Evolutionary conservation across 2,329 filamentous ascomycete species (phyloP), one percentile per base, ranked within the genome.

Genomic region (Epichloe glyceriae): DNA sequence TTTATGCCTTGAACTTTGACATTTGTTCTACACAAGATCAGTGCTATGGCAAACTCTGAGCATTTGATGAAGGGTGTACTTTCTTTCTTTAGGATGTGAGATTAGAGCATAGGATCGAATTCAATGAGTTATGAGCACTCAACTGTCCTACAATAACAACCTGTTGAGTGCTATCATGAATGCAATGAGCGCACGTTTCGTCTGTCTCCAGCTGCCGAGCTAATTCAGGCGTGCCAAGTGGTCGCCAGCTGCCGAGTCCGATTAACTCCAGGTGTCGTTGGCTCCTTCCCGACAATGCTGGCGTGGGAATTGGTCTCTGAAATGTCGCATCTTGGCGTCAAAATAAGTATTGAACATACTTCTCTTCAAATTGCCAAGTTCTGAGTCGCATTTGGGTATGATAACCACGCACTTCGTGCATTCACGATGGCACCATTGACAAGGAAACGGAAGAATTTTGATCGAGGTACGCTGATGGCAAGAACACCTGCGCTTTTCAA

Each of bases 351-450:
- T n/a, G 6, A 19, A 17, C 30, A 26, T 12, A 17, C 12, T 12
- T 14, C 2, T 37, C 20, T 5, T 3, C n/a, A 20, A 35, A 17
- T n/a, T 37, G 30, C 10, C 30, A 10, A 46, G 2, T 33, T 38
- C 8, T 8, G 35, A 14, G 6, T 12, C 4, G 19, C 17, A 35
- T 33, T 39, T 10, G 11, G 17, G 39, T 12, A 22, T 20, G 2
- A 41, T 3, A 22, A 3, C 20, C 26, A 41, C 8, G 17, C 40
- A 17, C 6, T 43, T 34, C 35, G n/a, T 10, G 7, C 37, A 38
- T 33, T 12, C 26, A 30, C 17, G 4, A 66, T 66, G 64, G 56
- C 63, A 5, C 57, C 60, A 14, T 52, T 46, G 46, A 57, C 57
- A 11, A 53, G 59, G n/a, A 65, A 62, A 41, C 60, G 60, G 51